phyloP scores from a whole-genome alignment of 371 early-diverging fungal genomes.

The Furculomyces boomerangus region DNA sequence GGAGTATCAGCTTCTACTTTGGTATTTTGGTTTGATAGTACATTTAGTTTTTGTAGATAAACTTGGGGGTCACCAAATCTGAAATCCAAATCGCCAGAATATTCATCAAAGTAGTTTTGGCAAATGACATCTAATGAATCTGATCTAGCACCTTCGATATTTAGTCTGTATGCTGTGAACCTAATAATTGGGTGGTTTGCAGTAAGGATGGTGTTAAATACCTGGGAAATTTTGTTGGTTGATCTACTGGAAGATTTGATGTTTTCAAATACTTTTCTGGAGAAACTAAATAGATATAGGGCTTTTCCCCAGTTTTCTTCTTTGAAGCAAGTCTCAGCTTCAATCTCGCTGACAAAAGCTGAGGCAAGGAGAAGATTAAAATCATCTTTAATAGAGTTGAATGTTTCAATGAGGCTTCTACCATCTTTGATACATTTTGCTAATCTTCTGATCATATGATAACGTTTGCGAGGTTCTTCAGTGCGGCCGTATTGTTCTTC shows the following conservation, averaged over 20 bases:
- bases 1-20: too few relatives aligned
- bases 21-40: too few relatives aligned
- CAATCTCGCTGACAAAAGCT: slow-evolving; percentile 17
- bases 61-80: neutral
- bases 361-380: slow-evolving; percentile 8
- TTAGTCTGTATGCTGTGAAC: slow-evolving; percentile 17
- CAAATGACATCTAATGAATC: neutral
- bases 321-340: slow-evolving; percentile 15
- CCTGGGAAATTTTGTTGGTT: neutral
- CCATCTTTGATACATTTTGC: slow-evolving; percentile 10
- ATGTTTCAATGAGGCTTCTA: slow-evolving; percentile 5
- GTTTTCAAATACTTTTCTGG: slow-evolving; percentile 4
- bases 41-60: neutral
- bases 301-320: slow-evolving; percentile 17
- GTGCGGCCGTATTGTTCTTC: slow-evolving; percentile 19
- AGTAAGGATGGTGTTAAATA: slow-evolving; percentile 7
- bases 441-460: slow-evolving; percentile 19
- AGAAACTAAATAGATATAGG: slow-evolving; percentile 11
- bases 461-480: slow-evolving; percentile 23
- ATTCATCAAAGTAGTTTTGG: neutral
- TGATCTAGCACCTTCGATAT: slow-evolving; percentile 8
- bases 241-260: slow-evolving; percentile 7
- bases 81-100: neutral
- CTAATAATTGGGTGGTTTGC: slow-evolving; percentile 17
- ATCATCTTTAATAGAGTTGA: slow-evolving; percentile 3